A percentile compares a stretch with the other conserved stretches of the same genome.
These are phyloP conservation scores for Sutorius australiensis DNA, from an alignment of 768 basidiomycete genomes.

Conservation along the genomic window DNA sequence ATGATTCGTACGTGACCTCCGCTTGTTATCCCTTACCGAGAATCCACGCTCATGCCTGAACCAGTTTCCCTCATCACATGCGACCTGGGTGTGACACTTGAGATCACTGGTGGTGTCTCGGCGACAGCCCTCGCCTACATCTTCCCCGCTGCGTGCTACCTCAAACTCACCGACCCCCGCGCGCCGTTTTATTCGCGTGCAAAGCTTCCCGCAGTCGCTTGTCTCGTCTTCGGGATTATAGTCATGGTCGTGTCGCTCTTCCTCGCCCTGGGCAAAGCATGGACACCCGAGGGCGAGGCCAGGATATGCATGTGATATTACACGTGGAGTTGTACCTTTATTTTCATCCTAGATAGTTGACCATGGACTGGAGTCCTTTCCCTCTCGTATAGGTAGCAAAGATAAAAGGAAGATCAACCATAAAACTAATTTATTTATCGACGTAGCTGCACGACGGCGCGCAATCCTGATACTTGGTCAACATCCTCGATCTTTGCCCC, in stretches of 20 bases:
- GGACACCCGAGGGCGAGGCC: constrained; percentile 65
- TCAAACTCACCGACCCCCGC: constrained; percentile 60
- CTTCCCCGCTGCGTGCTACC: constrained; percentile 83
- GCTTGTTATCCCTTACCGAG: not conserved
- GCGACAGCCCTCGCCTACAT: constrained; percentile 92
- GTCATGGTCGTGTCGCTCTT: constrained; percentile 78
- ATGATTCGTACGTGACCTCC: constrained; percentile 62
- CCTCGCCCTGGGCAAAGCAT: constrained; percentile 74
- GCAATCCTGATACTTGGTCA: constrained; percentile 54
- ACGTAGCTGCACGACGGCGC: constrained; percentile 32
- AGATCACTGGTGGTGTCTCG: constrained; percentile 96
- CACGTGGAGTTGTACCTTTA: constrained; percentile 17
- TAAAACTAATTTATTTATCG: constrained; percentile 15
- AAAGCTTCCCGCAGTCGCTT: constrained; percentile 72
- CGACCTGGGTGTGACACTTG: constrained; percentile 96
- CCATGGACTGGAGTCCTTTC: constrained; percentile 3
- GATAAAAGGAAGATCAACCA: not conserved
- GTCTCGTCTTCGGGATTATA: constrained; percentile 67
- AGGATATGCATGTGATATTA: constrained; percentile 64
- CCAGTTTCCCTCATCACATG: constrained; percentile 89
- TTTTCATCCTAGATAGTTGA: constrained; percentile 16
- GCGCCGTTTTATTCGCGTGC: constrained; percentile 63
- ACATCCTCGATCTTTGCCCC: constrained; percentile 65
- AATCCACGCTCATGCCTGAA: not conserved
- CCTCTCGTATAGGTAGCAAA: constrained; percentile 6